Conservation (phyloP, 2,329 filamentous ascomycete genomes). For the Colletotrichum filicis region DNA sequence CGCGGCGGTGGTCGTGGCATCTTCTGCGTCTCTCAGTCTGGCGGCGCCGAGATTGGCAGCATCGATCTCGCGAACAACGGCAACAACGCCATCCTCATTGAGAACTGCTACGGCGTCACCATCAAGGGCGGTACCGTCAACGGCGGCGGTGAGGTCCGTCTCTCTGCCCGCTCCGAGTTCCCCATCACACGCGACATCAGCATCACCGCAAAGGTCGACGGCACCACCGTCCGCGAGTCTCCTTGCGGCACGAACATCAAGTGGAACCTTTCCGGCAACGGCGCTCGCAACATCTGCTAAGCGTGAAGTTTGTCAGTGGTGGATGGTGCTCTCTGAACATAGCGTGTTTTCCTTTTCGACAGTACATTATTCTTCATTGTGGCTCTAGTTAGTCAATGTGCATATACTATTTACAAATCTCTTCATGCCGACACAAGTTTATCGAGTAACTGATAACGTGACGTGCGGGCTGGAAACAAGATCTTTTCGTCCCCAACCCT, state of each 20-base stretch:
- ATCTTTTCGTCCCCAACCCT: too few relatives aligned
- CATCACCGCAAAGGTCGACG: slow-evolving; percentile 59
- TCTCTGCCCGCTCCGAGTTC: slow-evolving; percentile 64
- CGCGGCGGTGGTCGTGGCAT: slow-evolving; percentile 67
- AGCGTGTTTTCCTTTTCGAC: background rate
- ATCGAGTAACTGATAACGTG: background rate
- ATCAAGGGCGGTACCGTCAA: slow-evolving; percentile 63
- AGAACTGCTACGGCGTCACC: slow-evolving; percentile 68
- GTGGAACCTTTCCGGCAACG: slow-evolving; percentile 61
- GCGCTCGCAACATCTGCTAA: slow-evolving; percentile 53
- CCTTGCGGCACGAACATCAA: slow-evolving; percentile 65
- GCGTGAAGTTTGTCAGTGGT: background rate
- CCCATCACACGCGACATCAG: slow-evolving; percentile 62
- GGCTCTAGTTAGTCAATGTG: background rate
- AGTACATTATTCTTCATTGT: slow-evolving; percentile 10
- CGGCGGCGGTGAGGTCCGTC: slow-evolving; percentile 65
- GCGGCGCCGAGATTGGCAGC: slow-evolving; percentile 59
- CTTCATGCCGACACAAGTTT: background rate
- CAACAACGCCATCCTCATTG: slow-evolving; percentile 67
- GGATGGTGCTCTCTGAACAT: background rate
- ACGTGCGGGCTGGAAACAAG: background rate
- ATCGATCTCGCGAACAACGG: slow-evolving; percentile 64
- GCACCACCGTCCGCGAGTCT: slow-evolving; percentile 61
- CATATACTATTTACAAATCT: background rate
- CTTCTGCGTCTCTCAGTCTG: slow-evolving; percentile 68